Evolutionary conservation across 1,284 basidiomycete genomes (phyloP).

Genomic region (Leccinum subrobustum): DNA sequence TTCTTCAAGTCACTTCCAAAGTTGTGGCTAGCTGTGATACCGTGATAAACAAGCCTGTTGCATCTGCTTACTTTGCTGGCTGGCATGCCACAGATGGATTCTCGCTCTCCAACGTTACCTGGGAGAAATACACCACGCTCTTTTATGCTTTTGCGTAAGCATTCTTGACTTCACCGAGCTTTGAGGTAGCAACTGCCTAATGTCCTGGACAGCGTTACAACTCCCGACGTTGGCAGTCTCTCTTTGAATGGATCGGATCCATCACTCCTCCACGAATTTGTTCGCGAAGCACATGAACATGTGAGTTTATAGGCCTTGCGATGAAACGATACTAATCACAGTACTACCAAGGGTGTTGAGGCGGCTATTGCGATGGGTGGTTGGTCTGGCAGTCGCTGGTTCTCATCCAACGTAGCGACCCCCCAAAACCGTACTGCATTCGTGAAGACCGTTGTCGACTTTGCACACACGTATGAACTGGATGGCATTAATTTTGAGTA

Average conservation of each 20-base stretch:
- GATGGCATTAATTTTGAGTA: slow-evolving; percentile 27
- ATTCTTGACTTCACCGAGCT: neutral
- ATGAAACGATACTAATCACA: neutral
- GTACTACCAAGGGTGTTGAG: neutral
- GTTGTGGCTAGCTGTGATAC: neutral
- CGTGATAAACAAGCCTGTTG: neutral
- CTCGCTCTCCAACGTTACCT: slow-evolving; percentile 38
- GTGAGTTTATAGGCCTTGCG: slow-evolving; percentile 20
- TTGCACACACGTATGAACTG: slow-evolving; percentile 52
- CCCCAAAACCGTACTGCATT: slow-evolving; percentile 57
- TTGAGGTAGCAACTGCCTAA: neutral
- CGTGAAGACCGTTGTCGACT: slow-evolving; percentile 38
- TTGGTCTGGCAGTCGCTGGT: neutral
- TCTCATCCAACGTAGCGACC: neutral
- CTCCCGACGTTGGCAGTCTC: slow-evolving; percentile 39
- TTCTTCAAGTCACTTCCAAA: neutral
- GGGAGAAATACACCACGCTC: slow-evolving; percentile 49
- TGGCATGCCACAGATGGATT: slow-evolving; percentile 44
- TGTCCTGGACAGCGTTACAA: slow-evolving; percentile 38
- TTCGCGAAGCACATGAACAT: slow-evolving; percentile 44
- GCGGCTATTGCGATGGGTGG: neutral
- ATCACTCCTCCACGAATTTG: slow-evolving; percentile 48
- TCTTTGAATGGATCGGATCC: slow-evolving; percentile 36
- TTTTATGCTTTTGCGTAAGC: slow-evolving; percentile 40
- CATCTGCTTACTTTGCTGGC: slow-evolving; percentile 35